Percentiles rank a stretch among this genome's conserved stretches.
phyloP scores from a whole-genome alignment of 2,329 filamentous ascomycete species.

The Fusarium pilosicola region DNA sequence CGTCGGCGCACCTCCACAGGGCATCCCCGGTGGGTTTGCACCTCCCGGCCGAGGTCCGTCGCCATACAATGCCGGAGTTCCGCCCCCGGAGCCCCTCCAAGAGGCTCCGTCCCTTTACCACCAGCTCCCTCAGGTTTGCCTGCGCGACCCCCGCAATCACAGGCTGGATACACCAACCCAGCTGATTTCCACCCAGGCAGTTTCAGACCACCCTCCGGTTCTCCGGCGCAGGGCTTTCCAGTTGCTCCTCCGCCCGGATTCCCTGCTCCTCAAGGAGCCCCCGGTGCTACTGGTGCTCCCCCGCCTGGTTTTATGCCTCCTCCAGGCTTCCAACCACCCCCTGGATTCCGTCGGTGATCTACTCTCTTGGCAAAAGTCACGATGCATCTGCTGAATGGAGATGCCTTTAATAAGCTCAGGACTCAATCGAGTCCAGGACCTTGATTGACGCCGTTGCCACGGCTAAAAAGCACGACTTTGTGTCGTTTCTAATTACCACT shows the following conservation, averaged over 20 bases:
- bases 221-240: slow-evolving; percentile 51
- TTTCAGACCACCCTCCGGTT: slow-evolving; percentile 53
- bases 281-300: slow-evolving; percentile 49
- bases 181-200: slow-evolving; percentile 59
- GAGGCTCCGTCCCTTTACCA: slow-evolving; percentile 54
- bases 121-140: slow-evolving; percentile 62
- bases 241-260: slow-evolving; percentile 55
- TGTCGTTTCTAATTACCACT: slow-evolving; percentile 37
- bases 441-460: slow-evolving; percentile 26
- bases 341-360: slow-evolving; percentile 54
- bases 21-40: slow-evolving; percentile 52
- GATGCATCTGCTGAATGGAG: slow-evolving; percentile 12
- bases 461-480: slow-evolving; percentile 26
- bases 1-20: slow-evolving; percentile 47
- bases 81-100: slow-evolving; percentile 42
- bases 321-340: slow-evolving; percentile 59
- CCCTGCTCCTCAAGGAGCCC: slow-evolving; percentile 48
- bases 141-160: slow-evolving; percentile 59
- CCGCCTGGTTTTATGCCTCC: slow-evolving; percentile 56
- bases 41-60: slow-evolving; percentile 50
- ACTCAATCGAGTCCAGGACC: slow-evolving; percentile 21
- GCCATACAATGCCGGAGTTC: slow-evolving; percentile 46
- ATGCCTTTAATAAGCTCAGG: slow-evolving; percentile 27
- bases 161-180: slow-evolving; percentile 57
- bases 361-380: slow-evolving; percentile 19